Conservation (phyloP, 768 basidiomycete genomes). For the Exidia glandulosa region DNA sequence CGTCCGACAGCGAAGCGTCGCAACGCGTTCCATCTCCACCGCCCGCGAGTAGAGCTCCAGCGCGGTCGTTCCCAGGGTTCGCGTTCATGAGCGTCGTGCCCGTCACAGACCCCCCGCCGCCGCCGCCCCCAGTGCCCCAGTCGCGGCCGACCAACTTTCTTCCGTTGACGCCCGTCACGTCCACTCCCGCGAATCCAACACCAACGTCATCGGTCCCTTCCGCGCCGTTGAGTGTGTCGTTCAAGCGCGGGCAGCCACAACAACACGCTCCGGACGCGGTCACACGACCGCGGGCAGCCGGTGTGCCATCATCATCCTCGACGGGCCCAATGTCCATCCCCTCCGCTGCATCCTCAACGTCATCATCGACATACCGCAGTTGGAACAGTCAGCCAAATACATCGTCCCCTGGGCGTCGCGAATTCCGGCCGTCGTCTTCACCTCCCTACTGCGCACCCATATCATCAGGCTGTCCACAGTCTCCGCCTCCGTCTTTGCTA, state of each 20-base stretch:
- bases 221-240: background rate
- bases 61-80: background rate
- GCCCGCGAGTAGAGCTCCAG: background rate
- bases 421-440: background rate
- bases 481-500: no score
- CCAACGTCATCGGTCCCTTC: background rate
- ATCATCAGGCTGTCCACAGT: background rate
- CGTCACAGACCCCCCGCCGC: background rate
- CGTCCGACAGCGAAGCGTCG: background rate
- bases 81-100: background rate
- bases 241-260: background rate
- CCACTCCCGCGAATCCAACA: background rate
- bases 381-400: background rate
- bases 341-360: no score
- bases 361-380: background rate
- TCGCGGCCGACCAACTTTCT: background rate
- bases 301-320: background rate
- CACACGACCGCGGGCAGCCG: background rate
- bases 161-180: background rate
- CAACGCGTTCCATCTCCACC: background rate
- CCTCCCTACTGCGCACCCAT: background rate
- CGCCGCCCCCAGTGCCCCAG: background rate
- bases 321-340: background rate
- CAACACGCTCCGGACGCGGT: background rate
- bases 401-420: background rate